Base-by-base conservation (phyloP, 2,329 filamentous ascomycete genomes). In the Penicillium sumatraense region DNA sequence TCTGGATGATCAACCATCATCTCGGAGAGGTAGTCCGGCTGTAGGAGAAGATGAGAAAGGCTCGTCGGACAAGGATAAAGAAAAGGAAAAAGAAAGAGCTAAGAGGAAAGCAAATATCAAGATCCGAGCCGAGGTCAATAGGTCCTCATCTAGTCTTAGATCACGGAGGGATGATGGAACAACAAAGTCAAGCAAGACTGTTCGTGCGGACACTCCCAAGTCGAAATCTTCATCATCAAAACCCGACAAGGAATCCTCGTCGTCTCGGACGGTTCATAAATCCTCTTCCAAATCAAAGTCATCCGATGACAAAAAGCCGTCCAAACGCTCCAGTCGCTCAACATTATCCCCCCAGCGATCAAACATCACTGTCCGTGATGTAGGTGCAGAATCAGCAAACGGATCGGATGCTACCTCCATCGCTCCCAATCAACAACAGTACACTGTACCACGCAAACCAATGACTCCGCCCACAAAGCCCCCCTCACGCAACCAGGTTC, bases 361-460 rank as follows among this genome's bases (percentile, higher is more conserved):
- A 13, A 71, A 73, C 8, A 58, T 70, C 8, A 72, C 71, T 8
- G 64, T 72, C 16, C 72, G 72, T 40, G 71, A 72, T 58, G 58
- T 63, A 10, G 70, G 68, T 16, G 63, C 66, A 2, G 72, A 71
- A 52, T 76, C 75, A 5, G 62, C 66, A 3, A 72, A 72, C 24
- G 75, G 75, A 53, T 80, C 78, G 6, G 77, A 79, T 57, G 76
- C 75, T 31, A 80, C 78, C 3, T 76, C 75, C 14, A 75, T 79
- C 60, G 75, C 76, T 5, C 75, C 77, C 7, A 74, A 76, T 50
- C 75, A 79, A 53, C 75, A 78, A 53, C 69, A 73, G 24, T 71
- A 68, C 13, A 64, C 63, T 1, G 62, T 58, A 18, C 62, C 67
- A 16, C 68, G 69, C 33, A 72, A 68, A 52, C 58, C 67, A 1